Percentiles rank a stretch among this genome's conserved stretches.
Conservation (phyloP, 1,139 yeast genomes). For the Taiozyma sp. region DNA sequence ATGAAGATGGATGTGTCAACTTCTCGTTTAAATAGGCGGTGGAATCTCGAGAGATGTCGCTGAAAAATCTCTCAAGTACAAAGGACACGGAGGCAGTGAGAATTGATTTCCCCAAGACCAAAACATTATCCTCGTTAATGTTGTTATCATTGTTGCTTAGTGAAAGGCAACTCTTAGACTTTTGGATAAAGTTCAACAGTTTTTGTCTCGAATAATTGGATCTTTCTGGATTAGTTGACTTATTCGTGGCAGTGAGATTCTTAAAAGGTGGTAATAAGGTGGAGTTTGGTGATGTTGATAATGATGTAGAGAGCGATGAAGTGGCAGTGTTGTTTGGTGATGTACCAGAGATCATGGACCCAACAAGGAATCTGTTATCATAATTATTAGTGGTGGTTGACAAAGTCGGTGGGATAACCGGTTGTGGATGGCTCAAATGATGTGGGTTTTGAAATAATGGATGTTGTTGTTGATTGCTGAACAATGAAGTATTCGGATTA, state of each 20-base stretch:
- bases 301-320: conserved; percentile 7
- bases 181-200: conserved; percentile 45
- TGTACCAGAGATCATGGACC: conserved; percentile 8
- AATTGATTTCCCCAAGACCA: conserved; percentile 53
- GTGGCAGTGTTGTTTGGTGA: conserved; percentile 5
- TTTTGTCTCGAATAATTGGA: conserved; percentile 18
- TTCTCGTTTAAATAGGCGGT: conserved; percentile 54
- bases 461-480: not conserved
- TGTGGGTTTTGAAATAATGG: not conserved
- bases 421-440: not conserved
- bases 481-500: conserved; percentile 3
- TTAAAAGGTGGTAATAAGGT: conserved; percentile 18
- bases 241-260: conserved; percentile 1
- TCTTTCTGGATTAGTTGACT: not conserved
- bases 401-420: not conserved
- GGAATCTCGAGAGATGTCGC: conserved; percentile 40
- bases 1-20: conserved; percentile 37
- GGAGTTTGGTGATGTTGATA: conserved; percentile 10
- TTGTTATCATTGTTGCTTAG: conserved; percentile 34
- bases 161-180: conserved; percentile 62
- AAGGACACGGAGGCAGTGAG: conserved; percentile 53
- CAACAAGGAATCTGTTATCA: conserved; percentile 5
- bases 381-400: not conserved
- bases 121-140: conserved; percentile 35
- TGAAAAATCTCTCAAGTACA: conserved; percentile 54